Conservation (phyloP, 768 basidiomycete species). For the Chiua virens region DNA sequence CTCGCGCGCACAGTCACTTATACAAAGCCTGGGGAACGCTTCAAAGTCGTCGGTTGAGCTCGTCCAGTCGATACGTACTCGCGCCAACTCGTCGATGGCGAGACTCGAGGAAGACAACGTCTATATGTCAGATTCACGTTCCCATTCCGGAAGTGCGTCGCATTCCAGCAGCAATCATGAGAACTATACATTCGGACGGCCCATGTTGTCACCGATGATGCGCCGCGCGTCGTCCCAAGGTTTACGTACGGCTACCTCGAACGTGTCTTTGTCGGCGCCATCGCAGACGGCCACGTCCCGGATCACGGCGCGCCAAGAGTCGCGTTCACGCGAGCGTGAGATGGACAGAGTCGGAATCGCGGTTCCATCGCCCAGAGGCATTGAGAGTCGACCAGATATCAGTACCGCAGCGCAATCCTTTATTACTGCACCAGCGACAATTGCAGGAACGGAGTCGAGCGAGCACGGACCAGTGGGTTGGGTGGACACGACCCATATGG, state of each 20-base stretch:
- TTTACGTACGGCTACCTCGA: slow-evolving; percentile 17
- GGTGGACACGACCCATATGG: slow-evolving; percentile 46
- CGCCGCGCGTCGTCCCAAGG: slow-evolving; percentile 16
- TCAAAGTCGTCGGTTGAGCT: slow-evolving; percentile 62
- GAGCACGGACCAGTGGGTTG: slow-evolving; percentile 48
- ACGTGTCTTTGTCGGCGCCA: slow-evolving; percentile 22
- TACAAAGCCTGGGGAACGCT: slow-evolving; percentile 62
- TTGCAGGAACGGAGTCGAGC: slow-evolving; percentile 53
- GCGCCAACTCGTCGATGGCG: slow-evolving; percentile 69
- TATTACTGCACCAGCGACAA: slow-evolving; percentile 62
- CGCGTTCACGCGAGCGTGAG: slow-evolving; percentile 11
- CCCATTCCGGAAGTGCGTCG: slow-evolving; percentile 47
- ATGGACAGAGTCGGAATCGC: slow-evolving; percentile 26
- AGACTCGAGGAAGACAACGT: slow-evolving; percentile 57
- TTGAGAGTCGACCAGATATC: slow-evolving; percentile 55
- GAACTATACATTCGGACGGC: slow-evolving; percentile 75
- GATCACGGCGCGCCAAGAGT: slow-evolving; percentile 18
- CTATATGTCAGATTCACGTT: slow-evolving; percentile 36
- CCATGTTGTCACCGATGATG: slow-evolving; percentile 37
- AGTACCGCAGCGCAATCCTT: slow-evolving; percentile 72
- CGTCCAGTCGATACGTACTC: slow-evolving; percentile 48
- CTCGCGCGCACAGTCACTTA: slow-evolving; percentile 64
- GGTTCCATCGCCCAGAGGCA: slow-evolving; percentile 22
- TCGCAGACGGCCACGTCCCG: slow-evolving; percentile 26
- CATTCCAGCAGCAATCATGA: slow-evolving; percentile 48